Conservation (phyloP, 2,329 filamentous ascomycete genomes). For the Penicillium paneum region DNA sequence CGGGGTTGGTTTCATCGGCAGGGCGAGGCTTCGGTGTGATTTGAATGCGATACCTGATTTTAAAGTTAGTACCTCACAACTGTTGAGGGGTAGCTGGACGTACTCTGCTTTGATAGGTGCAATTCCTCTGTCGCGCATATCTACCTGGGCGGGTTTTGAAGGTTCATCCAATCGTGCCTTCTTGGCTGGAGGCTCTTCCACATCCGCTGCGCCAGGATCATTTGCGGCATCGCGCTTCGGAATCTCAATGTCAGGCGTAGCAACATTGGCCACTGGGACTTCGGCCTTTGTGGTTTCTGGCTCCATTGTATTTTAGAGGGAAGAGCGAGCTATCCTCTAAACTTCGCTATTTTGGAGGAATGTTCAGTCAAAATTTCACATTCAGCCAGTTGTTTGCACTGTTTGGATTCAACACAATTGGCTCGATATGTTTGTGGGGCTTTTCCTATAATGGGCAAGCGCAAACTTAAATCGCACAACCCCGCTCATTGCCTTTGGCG, state of each 20-base stretch:
- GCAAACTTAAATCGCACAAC: neutral
- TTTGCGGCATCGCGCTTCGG: slow-evolving; percentile 22
- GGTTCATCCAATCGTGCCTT: slow-evolving; percentile 55
- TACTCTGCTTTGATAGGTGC: slow-evolving; percentile 70
- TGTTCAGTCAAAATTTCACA: slow-evolving; percentile 17
- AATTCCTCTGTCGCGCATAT: slow-evolving; percentile 52
- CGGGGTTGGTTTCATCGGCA: slow-evolving; percentile 41
- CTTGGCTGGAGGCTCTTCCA: slow-evolving; percentile 54
- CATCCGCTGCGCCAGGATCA: slow-evolving; percentile 15
- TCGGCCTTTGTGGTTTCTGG: slow-evolving; percentile 1
- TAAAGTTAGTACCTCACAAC: neutral
- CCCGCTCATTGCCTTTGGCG: neutral
- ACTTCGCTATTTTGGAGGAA: neutral
- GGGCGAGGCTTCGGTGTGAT: slow-evolving; percentile 17
- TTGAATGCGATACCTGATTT: slow-evolving; percentile 30
- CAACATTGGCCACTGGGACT: slow-evolving; percentile 6
- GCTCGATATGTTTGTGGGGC: neutral
- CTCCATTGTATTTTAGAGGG: neutral
- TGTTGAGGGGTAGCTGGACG: neutral
- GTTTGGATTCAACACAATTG: slow-evolving; percentile 11
- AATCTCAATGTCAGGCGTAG: slow-evolving; percentile 12
- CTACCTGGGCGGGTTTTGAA: slow-evolving; percentile 22
- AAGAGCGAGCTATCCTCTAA: neutral
- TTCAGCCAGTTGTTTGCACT: slow-evolving; percentile 22
- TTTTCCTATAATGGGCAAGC: neutral